Evolutionary conservation across 2,329 filamentous ascomycete genomes (phyloP), one percentile per base, ranked within the genome.

Genomic region (Sporothrix phasma): DNA sequence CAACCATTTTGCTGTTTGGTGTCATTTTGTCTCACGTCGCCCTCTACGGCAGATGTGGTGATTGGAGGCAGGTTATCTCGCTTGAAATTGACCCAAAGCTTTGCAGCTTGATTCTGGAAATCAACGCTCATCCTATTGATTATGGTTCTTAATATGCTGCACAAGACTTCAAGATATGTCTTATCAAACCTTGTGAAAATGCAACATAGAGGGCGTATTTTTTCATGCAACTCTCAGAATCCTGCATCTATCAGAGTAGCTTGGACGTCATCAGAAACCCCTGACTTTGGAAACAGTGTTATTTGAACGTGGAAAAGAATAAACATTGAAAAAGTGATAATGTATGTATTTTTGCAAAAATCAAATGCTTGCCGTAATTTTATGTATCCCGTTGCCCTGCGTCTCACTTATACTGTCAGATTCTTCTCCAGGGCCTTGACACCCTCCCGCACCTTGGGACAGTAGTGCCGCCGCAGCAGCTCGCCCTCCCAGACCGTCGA

Each of bases 401-500:
- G 7, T n/a, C 31, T 29, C 19, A 10, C 19, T 41, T 39, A 61
- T 8, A 51, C 41, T 6, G 61, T 73, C 70, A 90, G 76, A 53
- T 79, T 80, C 79, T 89, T 90, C 73, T 92, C 88, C 72, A 92
- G 77, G 51, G 82, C 75, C 74, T 83, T 82, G 4, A 89, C 78
- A 1, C 88, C 88, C 71, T 96, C 90, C 68, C 90, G 82, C 1
- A 99, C 88, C 71, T 87, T 87, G 6, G 92, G 93, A 69, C 89
- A 92, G 73, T 89, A 99, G 77, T 99, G 94, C 69, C 84, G 82
- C 72, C 88, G 81, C 70, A 99, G 74, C 65, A 99, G 73, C 77
- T 97, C 94, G 0, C 90, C 92, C 73, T 97, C 94, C 94, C 93
- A 99, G 0, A 95, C 82, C 0, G 91, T 97, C 4, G 87, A 85